A percentile compares a stretch with the other conserved stretches of the same genome.
Conservation (phyloP, 1,139 yeast species). For the Candida labiduridarum region DNA sequence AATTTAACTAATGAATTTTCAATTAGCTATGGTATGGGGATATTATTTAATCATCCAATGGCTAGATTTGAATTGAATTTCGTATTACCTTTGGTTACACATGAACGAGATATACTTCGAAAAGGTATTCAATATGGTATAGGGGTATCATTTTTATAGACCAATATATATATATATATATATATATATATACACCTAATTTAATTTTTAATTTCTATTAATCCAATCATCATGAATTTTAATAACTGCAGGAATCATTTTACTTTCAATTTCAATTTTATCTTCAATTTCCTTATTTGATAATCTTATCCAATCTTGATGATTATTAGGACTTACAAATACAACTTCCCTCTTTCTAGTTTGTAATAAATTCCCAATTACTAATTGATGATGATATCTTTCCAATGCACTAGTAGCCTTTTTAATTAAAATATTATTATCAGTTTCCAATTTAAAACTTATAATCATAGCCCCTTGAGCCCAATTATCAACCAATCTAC, state of each 20-base stretch:
- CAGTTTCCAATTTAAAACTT: constrained; percentile 94
- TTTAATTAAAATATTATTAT: constrained; percentile 61
- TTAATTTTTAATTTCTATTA: constrained; percentile 13
- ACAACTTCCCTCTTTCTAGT: constrained; percentile 87
- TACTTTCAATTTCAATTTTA: constrained; percentile 65
- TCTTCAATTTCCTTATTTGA: constrained; percentile 39
- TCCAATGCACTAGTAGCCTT: constrained; percentile 80
- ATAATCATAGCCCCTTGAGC: constrained; percentile 95
- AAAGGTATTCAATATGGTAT: constrained; percentile 94
- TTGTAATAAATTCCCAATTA: constrained; percentile 90
- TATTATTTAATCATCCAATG: constrained; percentile 80
- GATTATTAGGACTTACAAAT: constrained; percentile 64
- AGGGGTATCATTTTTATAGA: constrained; percentile 77
- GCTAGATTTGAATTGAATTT: constrained; percentile 92
- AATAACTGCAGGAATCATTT: constrained; percentile 77
- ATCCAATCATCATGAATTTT: constrained; percentile 67
- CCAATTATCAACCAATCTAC: constrained; percentile 90
- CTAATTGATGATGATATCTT: constrained; percentile 89
- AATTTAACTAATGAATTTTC: constrained; percentile 41
- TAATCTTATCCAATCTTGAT: constrained; percentile 55
- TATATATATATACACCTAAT: too few species aligned
- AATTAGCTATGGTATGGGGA: constrained; percentile 70
- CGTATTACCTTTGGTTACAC: constrained; percentile 71
- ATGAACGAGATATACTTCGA: constrained; percentile 65
- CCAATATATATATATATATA: neutral